Evolutionary conservation across 1,139 yeast species (phyloP), one percentile per base, ranked within the genome.

Genomic region (Saccharomyces pastorianus): DNA sequence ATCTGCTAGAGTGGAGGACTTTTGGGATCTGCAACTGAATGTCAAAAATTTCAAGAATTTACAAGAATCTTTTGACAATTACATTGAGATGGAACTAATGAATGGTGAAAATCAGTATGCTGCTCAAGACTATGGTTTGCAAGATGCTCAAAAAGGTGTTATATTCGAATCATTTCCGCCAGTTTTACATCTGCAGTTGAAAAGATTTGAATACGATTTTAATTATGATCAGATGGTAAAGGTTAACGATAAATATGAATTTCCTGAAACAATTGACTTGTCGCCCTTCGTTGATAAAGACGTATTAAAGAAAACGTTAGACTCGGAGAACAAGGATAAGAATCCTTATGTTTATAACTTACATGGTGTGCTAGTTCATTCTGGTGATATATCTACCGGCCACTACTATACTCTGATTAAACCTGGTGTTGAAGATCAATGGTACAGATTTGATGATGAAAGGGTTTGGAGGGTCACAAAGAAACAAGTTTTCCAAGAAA

Each of bases 101-200:
- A 87, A 88, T 59, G 99, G 98, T 32, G 99, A 95, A 67, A 93
- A 93, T 69, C 95, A 90, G 71, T 93, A 93, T 69, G 93, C 87
- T 60, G 98, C 99, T 0, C 91, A 91, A 47, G 96, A 87, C 49
- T 84, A 73, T 66, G 99, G 99, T 0, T 78, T 90, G 55, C 99
- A 93, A 72, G 98, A 90, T 71, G 99, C 99, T 13, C 87, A 87
- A 64, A 93, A 93, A 71, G 99, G 99, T 61, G 99, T 93, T 7
- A 89, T 89, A 0, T 93, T 93, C 67, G 85, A 87, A 67, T 80
- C 83, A 7, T 87, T 93, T 68, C 99, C 99, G 3, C 91, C 96
- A 0, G 96, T 93, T 6, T 75, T 93, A 57, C 98, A 95, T 71
- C 75, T 93, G 57, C 99, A 93, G 71, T 77, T 93, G 63, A 93